These are phyloP conservation scores for Skeletonema grethae DNA, from an alignment of 108 stramenopile genomes.

Conservation along the genomic window DNA sequence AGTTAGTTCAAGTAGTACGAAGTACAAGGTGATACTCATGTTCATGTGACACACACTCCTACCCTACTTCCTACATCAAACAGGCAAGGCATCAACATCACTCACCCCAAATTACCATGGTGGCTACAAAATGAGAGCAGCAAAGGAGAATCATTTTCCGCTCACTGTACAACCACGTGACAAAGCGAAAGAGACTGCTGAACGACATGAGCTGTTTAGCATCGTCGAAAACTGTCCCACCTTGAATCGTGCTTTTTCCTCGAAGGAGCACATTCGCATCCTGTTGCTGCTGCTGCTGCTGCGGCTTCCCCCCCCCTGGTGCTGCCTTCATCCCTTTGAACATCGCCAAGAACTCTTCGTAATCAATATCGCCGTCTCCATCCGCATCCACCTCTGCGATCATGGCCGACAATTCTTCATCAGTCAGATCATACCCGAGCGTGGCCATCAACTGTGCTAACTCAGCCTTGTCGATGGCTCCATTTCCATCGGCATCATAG, in stretches of 20 bases:
- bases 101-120: slow-evolving; percentile 13
- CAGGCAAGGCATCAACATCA: not conserved
- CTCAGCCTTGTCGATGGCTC: not conserved
- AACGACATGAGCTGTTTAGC: not conserved
- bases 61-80: too few species aligned
- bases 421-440: not conserved
- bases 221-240: not conserved
- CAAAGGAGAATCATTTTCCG: not conserved
- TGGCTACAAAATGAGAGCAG: slow-evolving; percentile 6
- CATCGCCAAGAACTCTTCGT: not conserved
- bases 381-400: not conserved
- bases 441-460: not conserved
- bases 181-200: not conserved
- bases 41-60: too few species aligned
- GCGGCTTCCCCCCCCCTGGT: not conserved
- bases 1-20: too few species aligned
- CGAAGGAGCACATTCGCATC: too few species aligned
- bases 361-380: not conserved
- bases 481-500: not conserved
- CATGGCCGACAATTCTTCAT: not conserved
- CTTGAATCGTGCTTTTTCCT: not conserved
- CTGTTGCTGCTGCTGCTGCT: too few species aligned
- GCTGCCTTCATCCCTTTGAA: not conserved
- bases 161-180: slow-evolving; percentile 1
- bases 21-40: too few species aligned